Base-by-base conservation (phyloP, 2,329 filamentous ascomycete genomes). In the Colletotrichum sp. region DNA sequence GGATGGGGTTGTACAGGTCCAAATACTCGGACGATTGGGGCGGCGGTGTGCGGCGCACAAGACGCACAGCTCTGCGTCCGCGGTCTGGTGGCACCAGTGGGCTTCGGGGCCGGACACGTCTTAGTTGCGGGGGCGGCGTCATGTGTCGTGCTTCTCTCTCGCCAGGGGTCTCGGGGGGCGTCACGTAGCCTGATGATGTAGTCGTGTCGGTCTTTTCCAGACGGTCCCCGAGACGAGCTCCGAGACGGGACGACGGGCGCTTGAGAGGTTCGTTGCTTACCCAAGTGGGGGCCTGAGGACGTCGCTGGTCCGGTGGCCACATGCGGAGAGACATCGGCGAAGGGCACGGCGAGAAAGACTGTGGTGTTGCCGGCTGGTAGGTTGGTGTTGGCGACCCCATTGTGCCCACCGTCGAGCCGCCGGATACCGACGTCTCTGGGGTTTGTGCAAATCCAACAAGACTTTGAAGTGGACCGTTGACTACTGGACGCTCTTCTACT, bases 221-320 rank as follows among this genome's bases (percentile, higher is more conserved):
- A 28, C 77, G 64, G 32, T 65, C 57, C 34, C 77, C 78, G 24
- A 71, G 67, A 28, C 77, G 64, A 30, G 69, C 60, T 43, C 77
- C 76, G n/a, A 84, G 75, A 18, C 82, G 80, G 6, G 84, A 85
- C 2, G 85, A 86, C 1, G 86, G 86, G 0, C 85, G 82, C 48
- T 83, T 83, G 43, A 87, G 79, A 8, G 86, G 84, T 75, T 88
- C 85, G 63, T 84, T 80, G 57, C 80, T 82, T 24, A 87, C 80
- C 70, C 82, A 83, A 0, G 83, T 82, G 7, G 78, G 76, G 9
- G 80, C 71, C 9, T 76, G 70, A 15, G 67, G 66, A 5, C 67
- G 66, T 30, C 68, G 72, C 4, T 61, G 43, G 21, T 67, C 72
- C 3, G 66, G 28, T 15, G 48, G 24, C 71, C 48, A 55, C 28